Percentiles rank a stretch among this genome's conserved stretches.
Conservation (phyloP, 805 yeast species). For the Candida sanyiensis region DNA sequence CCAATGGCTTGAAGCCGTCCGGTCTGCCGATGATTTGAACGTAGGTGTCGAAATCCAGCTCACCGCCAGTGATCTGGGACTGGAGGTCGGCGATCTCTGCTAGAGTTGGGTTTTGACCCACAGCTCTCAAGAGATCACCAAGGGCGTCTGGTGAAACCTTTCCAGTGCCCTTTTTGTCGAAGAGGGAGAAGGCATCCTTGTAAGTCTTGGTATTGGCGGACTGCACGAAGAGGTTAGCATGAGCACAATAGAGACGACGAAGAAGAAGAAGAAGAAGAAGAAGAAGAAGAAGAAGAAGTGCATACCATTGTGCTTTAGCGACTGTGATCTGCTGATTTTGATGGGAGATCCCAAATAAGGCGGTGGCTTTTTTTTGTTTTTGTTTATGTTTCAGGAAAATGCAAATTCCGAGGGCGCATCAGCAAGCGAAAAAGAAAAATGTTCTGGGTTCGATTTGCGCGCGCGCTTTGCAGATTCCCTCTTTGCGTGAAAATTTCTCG, state of each 20-base stretch:
- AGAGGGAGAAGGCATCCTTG: conserved; percentile 94
- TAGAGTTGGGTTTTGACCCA: conserved; percentile 96
- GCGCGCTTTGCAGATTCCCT: too few species aligned
- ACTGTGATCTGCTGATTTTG: too few species aligned
- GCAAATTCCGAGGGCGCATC: conserved; percentile 4
- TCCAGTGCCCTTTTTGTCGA: conserved; percentile 95
- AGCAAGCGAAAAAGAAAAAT: too few species aligned
- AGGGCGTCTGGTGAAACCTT: conserved; percentile 75
- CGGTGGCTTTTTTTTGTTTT: conserved; percentile 7
- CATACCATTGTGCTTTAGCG: too few species aligned
- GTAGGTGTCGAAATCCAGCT: conserved; percentile 68
- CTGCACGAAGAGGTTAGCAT: conserved; percentile 7
- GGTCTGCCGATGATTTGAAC: conserved; percentile 76
- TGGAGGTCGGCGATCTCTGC: conserved; percentile 70
- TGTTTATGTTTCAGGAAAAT: conserved; percentile 1
- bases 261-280: too few species aligned
- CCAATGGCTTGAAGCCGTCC: conserved; percentile 81
- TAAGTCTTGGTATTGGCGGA: conserved; percentile 33
- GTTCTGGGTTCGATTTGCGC: too few species aligned
- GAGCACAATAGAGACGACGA: too few species aligned
- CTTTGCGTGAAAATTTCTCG: conserved; percentile 1
- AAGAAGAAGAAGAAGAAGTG: too few species aligned
- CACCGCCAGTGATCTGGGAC: conserved; percentile 30
- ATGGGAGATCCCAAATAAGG: too few species aligned
- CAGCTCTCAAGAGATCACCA: conserved; percentile 92